Conservation (phyloP, 805 yeast species). For the Saturnispora halmiae region DNA sequence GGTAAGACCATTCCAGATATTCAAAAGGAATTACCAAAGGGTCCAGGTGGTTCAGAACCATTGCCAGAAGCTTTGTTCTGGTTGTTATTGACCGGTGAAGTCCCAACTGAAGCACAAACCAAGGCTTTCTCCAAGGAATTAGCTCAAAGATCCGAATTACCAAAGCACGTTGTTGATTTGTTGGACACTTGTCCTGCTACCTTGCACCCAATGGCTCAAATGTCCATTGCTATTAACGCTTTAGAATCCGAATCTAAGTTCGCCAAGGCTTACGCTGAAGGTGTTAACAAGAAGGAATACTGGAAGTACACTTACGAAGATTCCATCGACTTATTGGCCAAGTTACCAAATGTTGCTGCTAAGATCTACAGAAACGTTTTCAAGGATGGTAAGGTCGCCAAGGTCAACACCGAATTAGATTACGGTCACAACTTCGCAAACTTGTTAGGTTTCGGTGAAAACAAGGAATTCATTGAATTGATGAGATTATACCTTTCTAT, state of each 20-base stretch:
- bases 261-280: slow-evolving; percentile 77
- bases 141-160: slow-evolving; percentile 69
- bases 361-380: slow-evolving; percentile 77
- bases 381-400: slow-evolving; percentile 64
- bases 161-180: slow-evolving; percentile 66
- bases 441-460: slow-evolving; percentile 49
- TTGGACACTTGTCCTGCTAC: slow-evolving; percentile 66
- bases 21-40: slow-evolving; percentile 66
- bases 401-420: slow-evolving; percentile 45
- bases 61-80: slow-evolving; percentile 76
- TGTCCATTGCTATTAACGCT: slow-evolving; percentile 74
- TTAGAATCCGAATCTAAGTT: slow-evolving; percentile 75
- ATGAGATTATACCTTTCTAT: slow-evolving; percentile 74
- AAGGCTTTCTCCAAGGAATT: slow-evolving; percentile 65
- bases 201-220: slow-evolving; percentile 87
- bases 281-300: slow-evolving; percentile 74
- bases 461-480: slow-evolving; percentile 65
- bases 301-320: slow-evolving; percentile 82
- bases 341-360: slow-evolving; percentile 73
- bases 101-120: slow-evolving; percentile 65
- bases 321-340: slow-evolving; percentile 69
- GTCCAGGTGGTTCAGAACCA: slow-evolving; percentile 55
- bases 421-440: slow-evolving; percentile 57
- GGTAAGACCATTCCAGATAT: slow-evolving; percentile 77
- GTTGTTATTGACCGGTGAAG: slow-evolving; percentile 75